These are phyloP conservation scores for Rosellinia necatrix DNA, from an alignment of 2,329 filamentous ascomycete species.

Conservation along the genomic window DNA sequence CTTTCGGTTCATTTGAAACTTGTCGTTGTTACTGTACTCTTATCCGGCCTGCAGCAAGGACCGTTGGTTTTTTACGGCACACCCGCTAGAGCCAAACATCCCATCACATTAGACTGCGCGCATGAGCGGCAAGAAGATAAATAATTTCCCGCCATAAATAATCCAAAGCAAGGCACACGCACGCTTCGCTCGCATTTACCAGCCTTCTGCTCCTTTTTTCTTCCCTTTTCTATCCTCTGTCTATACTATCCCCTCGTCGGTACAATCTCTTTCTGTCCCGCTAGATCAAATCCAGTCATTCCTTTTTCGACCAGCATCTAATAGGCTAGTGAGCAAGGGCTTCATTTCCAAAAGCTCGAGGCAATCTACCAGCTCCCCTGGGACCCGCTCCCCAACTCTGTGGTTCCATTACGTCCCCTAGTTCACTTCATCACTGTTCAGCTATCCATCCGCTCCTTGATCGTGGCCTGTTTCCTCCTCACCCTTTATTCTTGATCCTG, in stretches of 20 bases:
- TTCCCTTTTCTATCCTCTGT: too few species aligned
- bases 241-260: slow-evolving; percentile 24
- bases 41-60: slow-evolving; percentile 4
- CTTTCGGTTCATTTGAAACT: slow-evolving; percentile 24
- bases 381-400: slow-evolving; percentile 42
- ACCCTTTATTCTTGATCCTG: slow-evolving; percentile 26
- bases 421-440: slow-evolving; percentile 39
- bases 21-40: slow-evolving; percentile 9
- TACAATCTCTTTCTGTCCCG: slow-evolving; percentile 28
- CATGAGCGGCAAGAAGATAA: slow-evolving; percentile 27
- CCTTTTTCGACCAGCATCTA: slow-evolving; percentile 39
- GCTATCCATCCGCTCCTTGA: slow-evolving; percentile 35
- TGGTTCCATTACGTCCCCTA: slow-evolving; percentile 41
- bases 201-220: slow-evolving; percentile 32
- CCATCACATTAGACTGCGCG: too few species aligned
- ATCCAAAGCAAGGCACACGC: slow-evolving; percentile 9
- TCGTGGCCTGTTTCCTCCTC: slow-evolving; percentile 25
- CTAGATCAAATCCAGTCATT: slow-evolving; percentile 39
- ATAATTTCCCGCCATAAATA: slow-evolving; percentile 27
- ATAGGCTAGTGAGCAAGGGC: slow-evolving; percentile 42
- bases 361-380: slow-evolving; percentile 38
- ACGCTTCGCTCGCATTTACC: slow-evolving; percentile 15
- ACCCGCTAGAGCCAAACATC: too few species aligned
- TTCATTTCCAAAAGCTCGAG: slow-evolving; percentile 43
- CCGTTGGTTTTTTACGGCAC: slow-evolving; percentile 19